Base-by-base conservation (phyloP, 73 alveolate species). In the Tetrahymena elliotti region DNA sequence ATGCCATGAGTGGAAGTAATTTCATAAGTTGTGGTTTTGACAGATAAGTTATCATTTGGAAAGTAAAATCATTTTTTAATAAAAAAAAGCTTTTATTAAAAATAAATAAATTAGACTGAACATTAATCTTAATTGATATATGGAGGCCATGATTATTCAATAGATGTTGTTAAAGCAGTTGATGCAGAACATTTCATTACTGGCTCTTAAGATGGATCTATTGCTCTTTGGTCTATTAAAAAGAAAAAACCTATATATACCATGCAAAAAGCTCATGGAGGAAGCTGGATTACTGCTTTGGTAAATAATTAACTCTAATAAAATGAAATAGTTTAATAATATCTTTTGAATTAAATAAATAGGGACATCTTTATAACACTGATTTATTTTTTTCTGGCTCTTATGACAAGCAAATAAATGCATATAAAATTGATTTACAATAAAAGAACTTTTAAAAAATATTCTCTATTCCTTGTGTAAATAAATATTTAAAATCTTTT, bases 211-310 rank as follows among this genome's bases (percentile, higher is more conserved):
- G 96, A 94, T 94, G 47, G 95, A 6, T 52, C 83, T 34, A 52
- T 94, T 27, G 83, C 83, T 47, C 53, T 47, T 24, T 94, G 96
- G 96, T 83, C 52, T 40, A 92, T 88, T 41, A 94, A 94, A 35
- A 94, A 94, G 52, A 41, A 94, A 92, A 94, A 88, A 35, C 95
- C 96, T 47, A 24, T 88, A 84, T 88, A n/a, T 31, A 92, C 24
- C 27, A 27, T 94, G 3, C 88, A 31, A 9, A 47, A 94, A 40
- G 94, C 96, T 38, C 96, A 94, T 88, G 95, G 95, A 6, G 93
- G 93, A 27, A 84, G 40, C 35, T 94, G 96, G 96, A 94, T 94
- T 27, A 94, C 96, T n/a, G 95, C 96, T 2, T 92, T 94, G 34
- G 96, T 68, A 68, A 68, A 31, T 27, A 68, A 22, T 68, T 68